Percentiles rank a stretch among this genome's conserved stretches.
Conservation (phyloP, 768 basidiomycete genomes). For the Lactarius evosmus region DNA sequence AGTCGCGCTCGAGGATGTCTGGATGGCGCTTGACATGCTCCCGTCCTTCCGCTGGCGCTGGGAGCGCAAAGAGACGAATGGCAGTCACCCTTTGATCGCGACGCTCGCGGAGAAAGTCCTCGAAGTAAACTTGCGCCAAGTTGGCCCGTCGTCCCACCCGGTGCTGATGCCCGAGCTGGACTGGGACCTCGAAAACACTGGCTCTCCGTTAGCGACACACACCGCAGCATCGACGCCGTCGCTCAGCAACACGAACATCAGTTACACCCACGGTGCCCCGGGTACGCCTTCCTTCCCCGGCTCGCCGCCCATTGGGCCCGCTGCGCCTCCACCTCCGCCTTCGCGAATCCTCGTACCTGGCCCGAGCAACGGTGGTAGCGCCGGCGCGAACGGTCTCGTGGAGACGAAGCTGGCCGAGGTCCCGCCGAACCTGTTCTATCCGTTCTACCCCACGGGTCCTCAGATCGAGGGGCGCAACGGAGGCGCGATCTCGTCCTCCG, state of each 20-base stretch:
- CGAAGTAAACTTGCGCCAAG: constrained; percentile 63
- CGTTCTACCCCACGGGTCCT: constrained; percentile 64
- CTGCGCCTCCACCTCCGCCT: constrained; percentile 2
- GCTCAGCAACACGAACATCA: constrained; percentile 38
- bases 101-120: constrained; percentile 80
- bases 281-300: constrained; percentile 33
- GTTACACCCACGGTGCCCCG: constrained; percentile 31
- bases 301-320: constrained; percentile 26
- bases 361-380: background rate
- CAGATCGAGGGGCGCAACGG: constrained; percentile 26
- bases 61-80: constrained; percentile 79
- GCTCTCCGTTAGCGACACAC: constrained; percentile 15
- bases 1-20: constrained; percentile 75
- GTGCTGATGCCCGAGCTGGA: constrained; percentile 44
- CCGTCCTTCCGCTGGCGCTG: constrained; percentile 90
- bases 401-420: constrained; percentile 55
- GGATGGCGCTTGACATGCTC: constrained; percentile 84
- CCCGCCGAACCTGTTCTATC: constrained; percentile 69
- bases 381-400: constrained; percentile 4
- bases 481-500: constrained; percentile 18
- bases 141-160: constrained; percentile 41
- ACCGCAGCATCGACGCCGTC: constrained; percentile 27
- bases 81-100: constrained; percentile 80
- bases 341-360: constrained; percentile 8
- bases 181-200: constrained; percentile 42